Evolutionary conservation across 371 early-diverging fungal species (phyloP).

Genomic region (Saksenaea vasiformis): DNA sequence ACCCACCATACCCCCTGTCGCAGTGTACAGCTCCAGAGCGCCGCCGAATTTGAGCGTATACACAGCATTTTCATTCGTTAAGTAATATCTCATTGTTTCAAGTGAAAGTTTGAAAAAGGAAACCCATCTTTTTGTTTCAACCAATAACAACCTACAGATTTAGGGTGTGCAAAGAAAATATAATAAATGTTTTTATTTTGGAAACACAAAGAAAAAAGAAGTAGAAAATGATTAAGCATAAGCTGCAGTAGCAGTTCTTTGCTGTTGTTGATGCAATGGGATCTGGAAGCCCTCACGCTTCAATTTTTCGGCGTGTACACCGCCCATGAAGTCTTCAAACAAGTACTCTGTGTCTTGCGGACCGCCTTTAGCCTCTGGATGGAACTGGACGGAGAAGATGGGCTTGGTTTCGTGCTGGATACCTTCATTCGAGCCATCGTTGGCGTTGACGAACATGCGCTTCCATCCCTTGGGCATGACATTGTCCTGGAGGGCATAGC

Average conservation of each 20-base stretch:
- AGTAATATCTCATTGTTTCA: slow-evolving; percentile 11
- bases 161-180: neutral
- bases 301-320: slow-evolving; percentile 15
- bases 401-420: slow-evolving; percentile 75
- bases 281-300: slow-evolving; percentile 3
- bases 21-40: slow-evolving; percentile 31
- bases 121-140: neutral
- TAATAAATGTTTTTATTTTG: neutral
- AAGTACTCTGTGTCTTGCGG: slow-evolving; percentile 90
- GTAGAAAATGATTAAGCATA: neutral
- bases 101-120: slow-evolving; percentile 1
- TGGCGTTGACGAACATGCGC: slow-evolving; percentile 89
- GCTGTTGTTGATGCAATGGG: neutral
- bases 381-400: slow-evolving; percentile 91
- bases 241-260: neutral
- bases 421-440: slow-evolving; percentile 95
- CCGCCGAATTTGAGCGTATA: slow-evolving; percentile 37
- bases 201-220: neutral
- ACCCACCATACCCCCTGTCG: slow-evolving; percentile 10
- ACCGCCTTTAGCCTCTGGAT: slow-evolving; percentile 96
- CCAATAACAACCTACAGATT: neutral
- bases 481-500: slow-evolving; percentile 84
- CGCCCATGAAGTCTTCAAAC: slow-evolving; percentile 71
- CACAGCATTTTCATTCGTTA: slow-evolving; percentile 40
- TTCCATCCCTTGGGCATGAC: slow-evolving; percentile 72